Evolutionary conservation across 2,329 filamentous ascomycete genomes (phyloP), one percentile per base, ranked within the genome.

Genomic region (Fusarium nematophilum): DNA sequence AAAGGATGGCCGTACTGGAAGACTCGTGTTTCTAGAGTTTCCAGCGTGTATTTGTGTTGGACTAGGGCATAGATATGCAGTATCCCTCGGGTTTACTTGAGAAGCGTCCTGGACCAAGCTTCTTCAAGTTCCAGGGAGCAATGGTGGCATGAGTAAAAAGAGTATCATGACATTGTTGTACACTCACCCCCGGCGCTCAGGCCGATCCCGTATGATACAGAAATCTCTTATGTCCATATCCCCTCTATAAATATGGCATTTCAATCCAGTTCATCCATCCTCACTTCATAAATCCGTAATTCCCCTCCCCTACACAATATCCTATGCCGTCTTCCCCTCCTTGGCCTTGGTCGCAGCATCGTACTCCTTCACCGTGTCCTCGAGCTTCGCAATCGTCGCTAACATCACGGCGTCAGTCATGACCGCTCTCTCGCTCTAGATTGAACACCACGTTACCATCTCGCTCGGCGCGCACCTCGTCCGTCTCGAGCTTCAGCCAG

Each of bases 401-500:
- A 27, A 8, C 29, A n/a, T 4, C 14, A 29, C n/a, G 18, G 17
- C 10, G 17, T 64, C n/a, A 56, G 37, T 14, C 11, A n/a, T n/a
- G n/a, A 15, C n/a, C 6, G 6, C 25, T 27, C 69, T 34, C 4
- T 23, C 23, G 38, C 55, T 52, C 14, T 27, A 21, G 9, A 10
- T 11, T n/a, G 13, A 25, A 49, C 5, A 40, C 6, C 14, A 70
- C 78, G n/a, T 54, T 68, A 89, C 87, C 82, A 64, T 83, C 76
- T 65, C 84, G 85, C 37, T 86, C 79, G 15, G 78, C 77, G 69
- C 83, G 86, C 52, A 85, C 79, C 76, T 95, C 91, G 48, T 91
- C 82, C 27, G 84, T 83, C 74, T 93, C 91, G 44, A 94, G 80
- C 75, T 89, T 91, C 30, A 85, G 72, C 91, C 91, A 95, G 11